These are phyloP conservation scores for Thalassiosira hispida DNA, from an alignment of 352 stramenopile genomes.

Conservation along the genomic window DNA sequence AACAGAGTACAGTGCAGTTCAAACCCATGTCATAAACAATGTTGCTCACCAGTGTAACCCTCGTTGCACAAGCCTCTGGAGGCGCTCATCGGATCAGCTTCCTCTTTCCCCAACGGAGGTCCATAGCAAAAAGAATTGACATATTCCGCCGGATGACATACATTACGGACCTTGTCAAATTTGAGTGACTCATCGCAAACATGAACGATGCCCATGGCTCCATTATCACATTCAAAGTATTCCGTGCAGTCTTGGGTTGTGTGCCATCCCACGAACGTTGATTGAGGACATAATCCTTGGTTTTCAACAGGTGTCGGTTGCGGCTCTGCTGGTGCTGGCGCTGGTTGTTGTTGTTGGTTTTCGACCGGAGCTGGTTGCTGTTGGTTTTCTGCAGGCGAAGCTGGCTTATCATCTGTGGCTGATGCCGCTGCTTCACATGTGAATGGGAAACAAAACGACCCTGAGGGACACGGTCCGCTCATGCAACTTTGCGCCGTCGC, in stretches of 20 bases:
- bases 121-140: constrained; percentile 44
- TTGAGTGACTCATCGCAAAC: constrained; percentile 25
- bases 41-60: constrained; percentile 9
- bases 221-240: constrained; percentile 24
- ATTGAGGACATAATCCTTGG: constrained; percentile 1
- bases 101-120: constrained; percentile 13
- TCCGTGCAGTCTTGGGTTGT: constrained; percentile 13
- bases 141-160: constrained; percentile 18
- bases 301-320: neutral
- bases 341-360: neutral
- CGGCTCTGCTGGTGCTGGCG: neutral
- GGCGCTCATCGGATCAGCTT: neutral
- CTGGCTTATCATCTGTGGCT: neutral
- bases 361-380: neutral
- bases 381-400: neutral
- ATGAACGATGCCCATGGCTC: constrained; percentile 10
- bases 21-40: neutral
- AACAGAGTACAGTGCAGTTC: too few relatives aligned
- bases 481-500: constrained; percentile 19
- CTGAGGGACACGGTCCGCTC: constrained; percentile 22
- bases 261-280: constrained; percentile 14
- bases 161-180: constrained; percentile 37
- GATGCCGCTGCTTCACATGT: neutral
- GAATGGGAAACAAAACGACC: constrained; percentile 35
- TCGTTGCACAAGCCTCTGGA: constrained; percentile 4